Percentiles rank a stretch among this genome's conserved stretches.
Evolutionary conservation across 805 yeast species (phyloP).

Genomic region (Cyberlindnera lachancei): DNA sequence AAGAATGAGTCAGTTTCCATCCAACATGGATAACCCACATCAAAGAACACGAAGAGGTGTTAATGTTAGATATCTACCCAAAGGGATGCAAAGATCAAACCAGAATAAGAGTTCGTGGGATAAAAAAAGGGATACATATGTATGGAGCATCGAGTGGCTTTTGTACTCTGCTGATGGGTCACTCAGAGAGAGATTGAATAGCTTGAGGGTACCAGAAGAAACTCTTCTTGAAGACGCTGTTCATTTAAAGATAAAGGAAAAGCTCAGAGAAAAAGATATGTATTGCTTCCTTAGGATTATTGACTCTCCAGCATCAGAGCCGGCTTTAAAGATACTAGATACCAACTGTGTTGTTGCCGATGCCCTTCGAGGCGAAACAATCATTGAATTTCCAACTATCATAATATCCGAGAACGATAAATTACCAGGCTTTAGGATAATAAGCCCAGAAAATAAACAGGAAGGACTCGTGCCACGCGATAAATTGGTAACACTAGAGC

Average conservation of each 20-base stretch:
- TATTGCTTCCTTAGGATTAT: slow-evolving; percentile 25
- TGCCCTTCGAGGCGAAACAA: slow-evolving; percentile 45
- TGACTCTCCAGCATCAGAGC: slow-evolving; percentile 24
- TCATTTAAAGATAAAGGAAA: slow-evolving; percentile 21
- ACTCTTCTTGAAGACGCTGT: slow-evolving; percentile 23
- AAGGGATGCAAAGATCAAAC: slow-evolving; percentile 64
- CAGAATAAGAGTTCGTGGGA: slow-evolving; percentile 68
- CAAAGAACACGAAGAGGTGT: slow-evolving; percentile 54
- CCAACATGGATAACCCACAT: neutral
- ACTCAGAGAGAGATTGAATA: slow-evolving; percentile 28
- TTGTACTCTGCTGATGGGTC: slow-evolving; percentile 27
- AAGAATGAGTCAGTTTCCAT: neutral
- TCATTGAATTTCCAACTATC: slow-evolving; percentile 75
- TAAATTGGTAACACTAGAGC: no score
- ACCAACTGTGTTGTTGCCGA: slow-evolving; percentile 34
- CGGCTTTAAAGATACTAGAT: slow-evolving; percentile 33
- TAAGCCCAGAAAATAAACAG: no score
- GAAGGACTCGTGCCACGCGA: no score
- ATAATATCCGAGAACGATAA: slow-evolving; percentile 30
- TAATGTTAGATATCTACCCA: slow-evolving; percentile 51
- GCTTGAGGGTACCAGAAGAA: slow-evolving; percentile 29
- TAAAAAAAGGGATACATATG: slow-evolving; percentile 47
- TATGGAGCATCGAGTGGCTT: slow-evolving; percentile 80
- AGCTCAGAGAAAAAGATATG: slow-evolving; percentile 6
- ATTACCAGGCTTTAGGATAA: slow-evolving; percentile 19